Percentiles rank a stretch among this genome's conserved stretches.
These are phyloP conservation scores for Penicillium sp. DNA, from an alignment of 2,329 filamentous ascomycete genomes.

Conservation along the genomic window DNA sequence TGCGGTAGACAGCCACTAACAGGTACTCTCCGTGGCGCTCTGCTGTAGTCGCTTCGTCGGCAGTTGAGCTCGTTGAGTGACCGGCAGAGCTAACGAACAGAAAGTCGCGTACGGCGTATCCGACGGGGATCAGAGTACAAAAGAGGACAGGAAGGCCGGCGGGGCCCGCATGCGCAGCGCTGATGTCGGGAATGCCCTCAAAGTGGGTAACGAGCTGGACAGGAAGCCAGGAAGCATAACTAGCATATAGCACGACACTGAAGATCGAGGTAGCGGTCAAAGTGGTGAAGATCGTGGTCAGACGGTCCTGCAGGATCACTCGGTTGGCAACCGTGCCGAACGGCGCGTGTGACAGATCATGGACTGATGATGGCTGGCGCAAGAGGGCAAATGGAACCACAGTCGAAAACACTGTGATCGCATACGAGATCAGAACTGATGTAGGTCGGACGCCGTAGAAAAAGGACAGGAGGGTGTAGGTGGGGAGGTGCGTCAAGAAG, in stretches of 20 bases:
- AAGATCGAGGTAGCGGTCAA: constrained; percentile 69
- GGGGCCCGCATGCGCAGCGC: constrained; percentile 60
- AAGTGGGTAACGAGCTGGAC: constrained; percentile 70
- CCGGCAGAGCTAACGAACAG: constrained; percentile 61
- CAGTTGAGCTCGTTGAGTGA: constrained; percentile 34
- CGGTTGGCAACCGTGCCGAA: constrained; percentile 52
- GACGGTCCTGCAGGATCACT: constrained; percentile 59
- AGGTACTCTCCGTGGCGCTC: constrained; percentile 67
- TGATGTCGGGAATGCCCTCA: constrained; percentile 62
- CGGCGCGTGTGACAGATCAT: constrained; percentile 50
- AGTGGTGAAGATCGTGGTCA: constrained; percentile 60
- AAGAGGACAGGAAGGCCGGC: constrained; percentile 45
- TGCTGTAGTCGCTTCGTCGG: constrained; percentile 56
- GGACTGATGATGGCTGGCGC: constrained; percentile 60
- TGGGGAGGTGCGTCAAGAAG: constrained; percentile 68
- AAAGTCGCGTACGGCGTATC: constrained; percentile 67
- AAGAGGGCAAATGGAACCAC: constrained; percentile 71
- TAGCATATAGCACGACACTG: constrained; percentile 63
- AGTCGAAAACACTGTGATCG: constrained; percentile 63
- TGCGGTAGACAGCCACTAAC: constrained; percentile 57
- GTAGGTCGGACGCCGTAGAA: constrained; percentile 68
- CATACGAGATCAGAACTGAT: constrained; percentile 58
- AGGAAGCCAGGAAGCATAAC: constrained; percentile 66
- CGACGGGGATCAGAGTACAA: constrained; percentile 60
- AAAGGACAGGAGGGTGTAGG: constrained; percentile 66